These are phyloP conservation scores for Penicillium oxalicum DNA, from an alignment of 2,329 filamentous ascomycete species.

Conservation along the genomic window DNA sequence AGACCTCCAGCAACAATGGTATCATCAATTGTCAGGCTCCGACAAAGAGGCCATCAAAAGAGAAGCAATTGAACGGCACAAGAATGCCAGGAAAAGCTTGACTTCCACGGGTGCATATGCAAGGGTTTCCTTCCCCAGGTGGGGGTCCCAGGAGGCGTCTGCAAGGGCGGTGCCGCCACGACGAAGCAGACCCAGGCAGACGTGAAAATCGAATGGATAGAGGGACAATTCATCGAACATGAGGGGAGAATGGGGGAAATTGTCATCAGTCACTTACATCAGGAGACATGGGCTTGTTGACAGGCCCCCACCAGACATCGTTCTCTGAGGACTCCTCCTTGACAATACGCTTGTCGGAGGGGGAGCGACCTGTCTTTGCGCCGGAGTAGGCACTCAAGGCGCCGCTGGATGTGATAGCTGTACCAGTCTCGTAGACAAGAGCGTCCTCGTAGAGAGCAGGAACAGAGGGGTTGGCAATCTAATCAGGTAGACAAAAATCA, in stretches of 20 bases:
- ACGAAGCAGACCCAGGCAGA: constrained; percentile 3
- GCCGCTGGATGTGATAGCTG: constrained; percentile 91
- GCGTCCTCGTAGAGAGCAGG: constrained; percentile 98
- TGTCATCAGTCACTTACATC: constrained; percentile 62
- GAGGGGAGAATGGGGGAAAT: constrained; percentile 3
- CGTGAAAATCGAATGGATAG: constrained; percentile 13
- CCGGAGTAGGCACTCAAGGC: constrained; percentile 96
- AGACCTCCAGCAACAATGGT: not conserved
- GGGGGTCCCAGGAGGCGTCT: constrained; percentile 14
- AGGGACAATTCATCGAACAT: constrained; percentile 9
- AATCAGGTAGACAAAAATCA: constrained; percentile 23
- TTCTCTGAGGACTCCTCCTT: constrained; percentile 83
- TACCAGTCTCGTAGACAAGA: constrained; percentile 93
- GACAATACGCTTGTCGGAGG: constrained; percentile 95
- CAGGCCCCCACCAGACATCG: constrained; percentile 97
- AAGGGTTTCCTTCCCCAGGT: constrained; percentile 14
- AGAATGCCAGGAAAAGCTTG: constrained; percentile 23
- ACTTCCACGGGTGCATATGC: constrained; percentile 18
- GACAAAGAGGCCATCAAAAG: not conserved
- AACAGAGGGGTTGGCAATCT: constrained; percentile 87
- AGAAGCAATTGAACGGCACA: constrained; percentile 4
- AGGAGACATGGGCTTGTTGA: constrained; percentile 97
- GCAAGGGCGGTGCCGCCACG: constrained; percentile 12
- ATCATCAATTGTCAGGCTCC: not conserved
- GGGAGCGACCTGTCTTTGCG: constrained; percentile 94